phyloP scores from a whole-genome alignment of 306 rosid genomes.

The Dryas octopetala region DNA sequence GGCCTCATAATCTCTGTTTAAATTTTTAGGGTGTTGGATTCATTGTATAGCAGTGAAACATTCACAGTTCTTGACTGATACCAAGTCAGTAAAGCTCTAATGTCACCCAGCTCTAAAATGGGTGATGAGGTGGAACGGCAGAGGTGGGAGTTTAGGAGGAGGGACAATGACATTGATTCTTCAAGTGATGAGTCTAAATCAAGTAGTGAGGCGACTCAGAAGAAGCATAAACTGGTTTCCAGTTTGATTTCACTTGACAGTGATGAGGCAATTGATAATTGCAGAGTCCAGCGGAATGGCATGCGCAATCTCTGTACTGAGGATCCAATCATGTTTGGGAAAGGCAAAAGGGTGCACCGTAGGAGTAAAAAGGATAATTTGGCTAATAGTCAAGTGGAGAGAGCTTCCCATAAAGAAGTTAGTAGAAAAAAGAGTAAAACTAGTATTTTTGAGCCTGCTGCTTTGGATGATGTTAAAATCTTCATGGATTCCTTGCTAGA shows the following conservation, averaged over 20 bases:
- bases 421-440: conserved; percentile 18
- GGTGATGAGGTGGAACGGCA: conserved; percentile 7
- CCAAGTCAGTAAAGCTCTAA: not conserved
- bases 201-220: conserved; percentile 2
- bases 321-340: not conserved
- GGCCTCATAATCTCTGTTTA: not conserved
- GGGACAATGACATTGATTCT: conserved; percentile 15
- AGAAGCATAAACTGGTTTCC: conserved; percentile 31
- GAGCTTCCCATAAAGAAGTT: not conserved
- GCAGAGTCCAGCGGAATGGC: conserved; percentile 16
- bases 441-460: conserved; percentile 12
- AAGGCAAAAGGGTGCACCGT: not conserved
- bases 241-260: conserved; percentile 23
- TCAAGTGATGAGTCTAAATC: conserved; percentile 24
- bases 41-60: not conserved
- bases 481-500: conserved; percentile 29
- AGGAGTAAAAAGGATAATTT: not conserved
- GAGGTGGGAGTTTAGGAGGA: conserved; percentile 35
- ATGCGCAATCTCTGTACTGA: not conserved
- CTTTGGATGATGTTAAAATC: conserved; percentile 31
- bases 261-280: conserved; percentile 8
- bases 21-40: not conserved
- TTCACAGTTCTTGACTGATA: not conserved
- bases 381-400: not conserved
- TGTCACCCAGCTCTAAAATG: conserved; percentile 15